Conservation (phyloP, 139 green algal genomes). For the Ettlia oleoabundans region DNA sequence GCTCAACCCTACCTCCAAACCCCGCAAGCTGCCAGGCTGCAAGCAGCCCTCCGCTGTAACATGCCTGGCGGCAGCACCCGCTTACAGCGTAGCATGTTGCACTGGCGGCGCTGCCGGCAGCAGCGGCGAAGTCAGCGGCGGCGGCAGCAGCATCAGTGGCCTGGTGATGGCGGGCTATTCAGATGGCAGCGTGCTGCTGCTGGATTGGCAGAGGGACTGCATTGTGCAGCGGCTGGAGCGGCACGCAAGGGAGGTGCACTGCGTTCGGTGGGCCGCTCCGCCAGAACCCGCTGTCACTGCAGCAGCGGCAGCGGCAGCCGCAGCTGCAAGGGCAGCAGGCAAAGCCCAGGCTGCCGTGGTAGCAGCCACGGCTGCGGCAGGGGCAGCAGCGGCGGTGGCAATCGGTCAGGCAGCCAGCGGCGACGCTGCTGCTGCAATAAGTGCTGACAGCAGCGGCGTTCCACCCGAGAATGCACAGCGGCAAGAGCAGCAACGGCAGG, state of each 20-base stretch:
- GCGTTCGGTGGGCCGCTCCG: conserved; percentile 17
- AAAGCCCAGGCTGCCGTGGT: background rate
- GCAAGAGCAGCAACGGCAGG: background rate
- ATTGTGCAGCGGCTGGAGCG: conserved; percentile 14
- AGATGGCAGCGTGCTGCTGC: conserved; percentile 19
- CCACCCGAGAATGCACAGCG: too few relatives aligned
- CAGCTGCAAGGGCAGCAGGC: background rate
- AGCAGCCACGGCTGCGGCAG: background rate
- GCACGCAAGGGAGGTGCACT: conserved; percentile 15
- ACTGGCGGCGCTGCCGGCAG: background rate
- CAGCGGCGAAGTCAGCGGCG: background rate
- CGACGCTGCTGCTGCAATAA: too few relatives aligned
- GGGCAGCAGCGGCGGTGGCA: background rate
- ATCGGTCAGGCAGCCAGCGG: too few relatives aligned
- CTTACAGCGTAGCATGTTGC: too few relatives aligned
- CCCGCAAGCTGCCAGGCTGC: conserved; percentile 13
- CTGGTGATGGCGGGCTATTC: conserved; percentile 14
- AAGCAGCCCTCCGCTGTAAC: background rate
- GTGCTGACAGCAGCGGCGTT: too few relatives aligned
- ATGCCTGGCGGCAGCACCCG: conserved; percentile 10
- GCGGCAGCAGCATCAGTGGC: background rate
- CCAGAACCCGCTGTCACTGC: background rate
- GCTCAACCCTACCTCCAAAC: background rate
- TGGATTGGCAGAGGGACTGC: conserved; percentile 6
- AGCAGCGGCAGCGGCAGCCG: background rate